Conservation (phyloP, 805 yeast species). For the Wickerhamiella vanderwaltii region DNA sequence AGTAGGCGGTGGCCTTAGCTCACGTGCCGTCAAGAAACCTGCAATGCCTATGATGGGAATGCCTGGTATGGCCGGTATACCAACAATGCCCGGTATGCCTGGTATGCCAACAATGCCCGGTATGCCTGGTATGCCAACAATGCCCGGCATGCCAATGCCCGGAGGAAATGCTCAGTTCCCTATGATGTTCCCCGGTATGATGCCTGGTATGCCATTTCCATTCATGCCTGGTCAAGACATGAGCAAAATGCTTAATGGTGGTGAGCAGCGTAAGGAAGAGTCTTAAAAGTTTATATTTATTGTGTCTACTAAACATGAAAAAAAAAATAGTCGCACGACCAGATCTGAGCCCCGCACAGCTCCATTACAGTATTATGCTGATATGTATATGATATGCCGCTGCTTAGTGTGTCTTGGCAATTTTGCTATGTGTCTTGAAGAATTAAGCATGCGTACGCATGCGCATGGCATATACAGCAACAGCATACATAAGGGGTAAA, state of each 20-base stretch:
- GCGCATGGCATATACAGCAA: no score
- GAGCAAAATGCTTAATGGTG: not conserved
- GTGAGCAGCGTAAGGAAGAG: no score
- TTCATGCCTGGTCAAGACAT: slow-evolving; percentile 8
- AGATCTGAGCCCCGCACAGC: no score
- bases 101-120: slow-evolving; percentile 22
- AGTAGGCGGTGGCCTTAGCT: slow-evolving; percentile 85
- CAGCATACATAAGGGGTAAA: no score
- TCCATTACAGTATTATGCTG: no score
- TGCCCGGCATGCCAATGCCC: slow-evolving; percentile 19
- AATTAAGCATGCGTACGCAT: no score
- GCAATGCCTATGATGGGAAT: slow-evolving; percentile 8
- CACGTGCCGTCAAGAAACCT: slow-evolving; percentile 25
- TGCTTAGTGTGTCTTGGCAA: no score
- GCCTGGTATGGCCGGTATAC: slow-evolving; percentile 16
- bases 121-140: slow-evolving; percentile 17
- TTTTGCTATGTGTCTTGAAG: no score
- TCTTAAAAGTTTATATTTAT: no score
- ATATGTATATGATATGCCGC: no score
- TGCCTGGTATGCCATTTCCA: slow-evolving; percentile 11
- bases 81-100: slow-evolving; percentile 21
- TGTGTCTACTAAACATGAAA: no score
- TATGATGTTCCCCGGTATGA: slow-evolving; percentile 12
- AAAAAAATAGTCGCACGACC: no score
- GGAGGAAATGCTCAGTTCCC: slow-evolving; percentile 17